These are phyloP conservation scores for Tilletia setariae DNA, from an alignment of 1,284 basidiomycete species.

Conservation along the genomic window DNA sequence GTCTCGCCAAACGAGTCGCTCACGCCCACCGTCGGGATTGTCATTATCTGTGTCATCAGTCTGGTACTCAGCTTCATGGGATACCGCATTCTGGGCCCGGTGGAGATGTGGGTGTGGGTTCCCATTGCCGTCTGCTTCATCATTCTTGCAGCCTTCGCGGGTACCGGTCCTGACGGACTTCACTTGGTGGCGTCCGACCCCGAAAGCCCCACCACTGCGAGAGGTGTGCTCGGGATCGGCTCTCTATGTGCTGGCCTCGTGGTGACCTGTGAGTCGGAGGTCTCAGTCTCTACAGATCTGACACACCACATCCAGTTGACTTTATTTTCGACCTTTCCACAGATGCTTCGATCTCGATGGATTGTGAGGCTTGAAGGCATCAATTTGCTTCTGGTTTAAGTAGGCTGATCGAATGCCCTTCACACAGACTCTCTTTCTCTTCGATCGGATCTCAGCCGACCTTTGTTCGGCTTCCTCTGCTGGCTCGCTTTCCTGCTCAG, in stretches of 20 bases:
- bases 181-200: conserved; percentile 58
- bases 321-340: background rate
- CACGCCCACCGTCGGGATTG: conserved; percentile 70
- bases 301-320: background rate
- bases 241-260: conserved; percentile 63
- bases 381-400: background rate
- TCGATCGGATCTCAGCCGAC: conserved; percentile 41
- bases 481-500: conserved; percentile 59
- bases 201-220: conserved; percentile 53
- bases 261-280: conserved; percentile 35
- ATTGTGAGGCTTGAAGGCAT: conserved; percentile 1
- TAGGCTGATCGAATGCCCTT: background rate
- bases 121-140: conserved; percentile 70
- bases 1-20: conserved; percentile 51
- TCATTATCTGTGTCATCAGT: conserved; percentile 74
- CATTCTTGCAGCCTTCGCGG: conserved; percentile 61
- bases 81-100: conserved; percentile 67
- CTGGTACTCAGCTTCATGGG: conserved; percentile 78
- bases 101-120: conserved; percentile 70
- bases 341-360: conserved; percentile 13
- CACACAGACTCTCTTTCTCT: conserved; percentile 9
- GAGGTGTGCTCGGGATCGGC: conserved; percentile 62
- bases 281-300: background rate
- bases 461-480: conserved; percentile 61
- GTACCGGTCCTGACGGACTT: conserved; percentile 60